Evolutionary conservation across 2,329 filamentous ascomycete species (phyloP), one percentile per base, ranked within the genome.

Genomic region (Zymoseptoria pseudotritici): DNA sequence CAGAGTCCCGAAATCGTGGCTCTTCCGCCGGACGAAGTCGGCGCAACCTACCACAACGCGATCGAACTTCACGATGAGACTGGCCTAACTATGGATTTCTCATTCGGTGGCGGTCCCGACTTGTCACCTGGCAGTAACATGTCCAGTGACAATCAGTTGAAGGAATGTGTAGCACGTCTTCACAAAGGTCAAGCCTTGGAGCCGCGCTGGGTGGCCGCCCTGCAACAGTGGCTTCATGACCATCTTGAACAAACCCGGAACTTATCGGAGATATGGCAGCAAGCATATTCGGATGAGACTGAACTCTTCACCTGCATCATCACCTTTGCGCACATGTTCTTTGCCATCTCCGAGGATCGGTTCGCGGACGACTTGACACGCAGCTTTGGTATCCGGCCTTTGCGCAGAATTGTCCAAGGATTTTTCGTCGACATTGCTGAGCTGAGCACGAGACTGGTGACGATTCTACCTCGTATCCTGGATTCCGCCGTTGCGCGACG

Each of bases 1-100:
- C 62, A 61, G 46, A 60, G 60, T 51, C 63, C 69, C 20, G 53
- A 66, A 46, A 65, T 72, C 59, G 65, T 69, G 63, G 65, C 66
- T 54, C 65, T 73, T 50, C 67, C 71, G 53, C 73, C 69, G 50
- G 74, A 76, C 58, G 74, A 77, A 67, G 72, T 76, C 49, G 77
- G 75, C 59, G 64, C 63, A 29, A 66, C 64, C 42, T 73, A 72
- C 56, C 71, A 72, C 24, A 73, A 71, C 54, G 70, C 76, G 42
- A 71, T 78, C 61, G 69, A 74, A 51, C 69, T 79, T 51, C 72
- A 75, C 21, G 71, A 72, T 55, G 71, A 73, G 11, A 29, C 22
- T 49, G 54, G 19, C 55, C 13, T n/a, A 46, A 46, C 17, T 17
- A 63, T 66, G 64, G 56, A 26, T 21, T 57, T 54, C 8, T 22